phyloP scores from a whole-genome alignment of 2,329 filamentous ascomycete species.

The Penicillium palitans region DNA sequence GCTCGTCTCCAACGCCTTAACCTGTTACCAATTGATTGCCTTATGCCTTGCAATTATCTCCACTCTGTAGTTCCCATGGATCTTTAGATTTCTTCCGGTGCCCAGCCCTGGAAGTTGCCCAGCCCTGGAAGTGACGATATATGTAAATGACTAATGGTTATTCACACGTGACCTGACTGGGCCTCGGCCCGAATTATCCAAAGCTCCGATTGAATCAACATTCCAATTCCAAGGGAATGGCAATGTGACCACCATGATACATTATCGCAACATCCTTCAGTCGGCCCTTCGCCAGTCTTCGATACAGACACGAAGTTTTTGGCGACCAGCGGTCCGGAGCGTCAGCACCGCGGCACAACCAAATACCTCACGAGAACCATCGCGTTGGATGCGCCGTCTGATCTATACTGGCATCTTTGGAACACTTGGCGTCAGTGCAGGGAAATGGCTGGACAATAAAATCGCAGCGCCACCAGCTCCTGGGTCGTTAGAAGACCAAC shows the following conservation, averaged over 20 bases:
- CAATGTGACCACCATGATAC: constrained; percentile 32
- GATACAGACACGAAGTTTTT: background rate
- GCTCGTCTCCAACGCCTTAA: constrained; percentile 1
- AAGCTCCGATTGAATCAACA: constrained; percentile 3
- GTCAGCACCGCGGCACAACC: constrained; percentile 23
- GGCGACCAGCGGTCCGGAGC: constrained; percentile 19
- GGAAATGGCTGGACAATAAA: constrained; percentile 27
- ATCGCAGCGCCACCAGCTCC: constrained; percentile 31
- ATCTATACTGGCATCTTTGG: constrained; percentile 39
- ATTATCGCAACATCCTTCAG: constrained; percentile 27
- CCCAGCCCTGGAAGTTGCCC: background rate
- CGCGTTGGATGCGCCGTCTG: constrained; percentile 38
- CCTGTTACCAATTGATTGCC: background rate
- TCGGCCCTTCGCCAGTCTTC: constrained; percentile 19
- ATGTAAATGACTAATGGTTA: background rate
- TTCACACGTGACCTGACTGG: background rate
- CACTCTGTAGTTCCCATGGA: background rate
- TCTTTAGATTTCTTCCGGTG: background rate
- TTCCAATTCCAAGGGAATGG: background rate
- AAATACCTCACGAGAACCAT: constrained; percentile 20
- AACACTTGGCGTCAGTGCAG: constrained; percentile 30
- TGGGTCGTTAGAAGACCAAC: constrained; percentile 38
- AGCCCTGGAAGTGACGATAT: background rate
- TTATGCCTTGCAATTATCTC: background rate
- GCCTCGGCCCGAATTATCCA: constrained; percentile 1